These are phyloP conservation scores for Jatropha podagrica DNA, from an alignment of 441 rosid species.

Conservation along the genomic window DNA sequence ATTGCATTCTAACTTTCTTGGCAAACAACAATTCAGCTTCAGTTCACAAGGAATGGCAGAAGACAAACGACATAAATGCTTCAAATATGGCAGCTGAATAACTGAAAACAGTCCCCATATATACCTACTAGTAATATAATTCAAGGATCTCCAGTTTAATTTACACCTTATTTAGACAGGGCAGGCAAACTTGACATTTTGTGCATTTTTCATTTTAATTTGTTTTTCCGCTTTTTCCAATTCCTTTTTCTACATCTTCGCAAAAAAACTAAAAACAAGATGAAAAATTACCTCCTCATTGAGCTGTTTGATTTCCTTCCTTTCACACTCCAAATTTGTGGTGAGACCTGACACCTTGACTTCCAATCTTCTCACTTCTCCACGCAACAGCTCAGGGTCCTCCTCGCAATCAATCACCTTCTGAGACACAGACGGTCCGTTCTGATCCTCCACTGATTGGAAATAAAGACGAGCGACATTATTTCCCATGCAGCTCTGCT, in stretches of 20 bases:
- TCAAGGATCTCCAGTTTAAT: background rate
- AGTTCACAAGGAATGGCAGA: background rate
- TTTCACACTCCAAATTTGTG: constrained; percentile 44
- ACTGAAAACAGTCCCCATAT: background rate
- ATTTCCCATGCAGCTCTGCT: constrained; percentile 55
- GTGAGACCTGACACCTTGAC: constrained; percentile 52
- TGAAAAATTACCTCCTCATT: constrained; percentile 49
- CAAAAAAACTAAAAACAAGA: background rate
- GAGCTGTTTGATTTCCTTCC: constrained; percentile 44
- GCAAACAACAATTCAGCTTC: background rate
- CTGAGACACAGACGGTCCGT: constrained; percentile 32
- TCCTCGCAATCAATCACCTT: constrained; percentile 35
- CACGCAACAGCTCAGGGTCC: constrained; percentile 52
- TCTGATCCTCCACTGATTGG: constrained; percentile 67
- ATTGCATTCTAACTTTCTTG: background rate
- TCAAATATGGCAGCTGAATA: background rate
- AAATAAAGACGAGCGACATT: constrained; percentile 69
- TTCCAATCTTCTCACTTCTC: constrained; percentile 56
- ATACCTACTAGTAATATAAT: background rate
- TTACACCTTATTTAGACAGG: too few species aligned
- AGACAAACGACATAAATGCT: background rate
- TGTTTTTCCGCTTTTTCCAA: background rate
- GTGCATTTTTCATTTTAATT: background rate
- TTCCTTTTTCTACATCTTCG: background rate
- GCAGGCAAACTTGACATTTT: background rate